A percentile compares a stretch with the other conserved stretches of the same genome.
These are phyloP conservation scores for Sequoia sempervirens DNA, from an alignment of 75 land plant genomes.

Conservation along the genomic window DNA sequence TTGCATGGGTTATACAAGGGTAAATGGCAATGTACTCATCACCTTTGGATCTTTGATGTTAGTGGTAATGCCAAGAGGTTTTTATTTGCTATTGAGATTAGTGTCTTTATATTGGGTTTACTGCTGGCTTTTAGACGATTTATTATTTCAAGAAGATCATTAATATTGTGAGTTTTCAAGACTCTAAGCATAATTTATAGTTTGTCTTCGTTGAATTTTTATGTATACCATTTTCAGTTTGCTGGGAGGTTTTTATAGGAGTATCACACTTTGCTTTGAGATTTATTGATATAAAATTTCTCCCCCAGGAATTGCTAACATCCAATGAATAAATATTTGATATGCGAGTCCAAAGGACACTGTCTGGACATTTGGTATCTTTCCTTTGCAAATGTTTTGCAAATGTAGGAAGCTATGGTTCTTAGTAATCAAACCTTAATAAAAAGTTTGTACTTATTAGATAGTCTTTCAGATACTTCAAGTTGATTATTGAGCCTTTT, in stretches of 20 bases:
- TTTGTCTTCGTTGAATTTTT: neutral
- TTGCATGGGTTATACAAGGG: neutral
- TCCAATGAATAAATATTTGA: neutral
- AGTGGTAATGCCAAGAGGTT: neutral
- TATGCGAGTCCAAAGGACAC: neutral
- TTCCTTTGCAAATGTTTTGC: neutral
- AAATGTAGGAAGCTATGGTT: neutral
- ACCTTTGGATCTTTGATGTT: neutral
- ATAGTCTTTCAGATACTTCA: neutral
- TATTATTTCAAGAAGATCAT: neutral
- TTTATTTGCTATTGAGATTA: neutral
- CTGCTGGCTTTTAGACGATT: neutral
- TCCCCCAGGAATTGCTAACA: neutral
- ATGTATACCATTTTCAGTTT: neutral
- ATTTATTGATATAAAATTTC: neutral
- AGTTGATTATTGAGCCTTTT: neutral
- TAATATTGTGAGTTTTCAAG: neutral
- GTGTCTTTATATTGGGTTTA: neutral
- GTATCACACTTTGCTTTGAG: neutral
- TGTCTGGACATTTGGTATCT: neutral
- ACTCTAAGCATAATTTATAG: neutral
- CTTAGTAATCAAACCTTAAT: too few relatives aligned
- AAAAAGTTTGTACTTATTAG: neutral
- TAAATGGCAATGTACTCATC: neutral
- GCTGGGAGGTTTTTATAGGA: neutral